A percentile compares a stretch with the other conserved stretches of the same genome.
phyloP scores from a whole-genome alignment of 495 filamentous ascomycete genomes.

The Emericellopsis terricola region DNA sequence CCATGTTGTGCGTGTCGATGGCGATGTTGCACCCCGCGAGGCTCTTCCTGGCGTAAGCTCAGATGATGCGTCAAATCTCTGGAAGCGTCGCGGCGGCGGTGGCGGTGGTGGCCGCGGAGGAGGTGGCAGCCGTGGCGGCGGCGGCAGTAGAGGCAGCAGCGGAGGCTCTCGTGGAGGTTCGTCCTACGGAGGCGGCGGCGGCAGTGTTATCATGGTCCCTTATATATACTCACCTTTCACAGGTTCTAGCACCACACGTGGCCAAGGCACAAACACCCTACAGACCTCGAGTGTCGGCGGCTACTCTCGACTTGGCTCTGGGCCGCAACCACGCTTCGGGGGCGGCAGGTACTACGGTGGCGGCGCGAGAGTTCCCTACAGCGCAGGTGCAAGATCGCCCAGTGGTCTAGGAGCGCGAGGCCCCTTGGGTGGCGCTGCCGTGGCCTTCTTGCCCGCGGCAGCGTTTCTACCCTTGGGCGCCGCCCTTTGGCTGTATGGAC shows the following conservation, averaged over 20 bases:
- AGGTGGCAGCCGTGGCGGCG: constrained; percentile 8
- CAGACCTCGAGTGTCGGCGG: constrained; percentile 41
- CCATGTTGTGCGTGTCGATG: background rate
- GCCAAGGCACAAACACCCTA: constrained; percentile 7
- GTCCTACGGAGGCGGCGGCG: constrained; percentile 5
- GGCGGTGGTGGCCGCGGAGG: constrained; percentile 27
- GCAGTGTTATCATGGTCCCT: background rate
- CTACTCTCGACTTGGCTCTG: constrained; percentile 44
- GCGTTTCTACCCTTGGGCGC: constrained; percentile 7
- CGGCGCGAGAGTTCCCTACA: constrained; percentile 52
- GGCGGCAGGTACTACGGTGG: constrained; percentile 63
- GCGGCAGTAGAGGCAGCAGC: constrained; percentile 12
- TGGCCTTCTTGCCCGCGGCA: constrained; percentile 39
- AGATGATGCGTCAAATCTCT: constrained; percentile 19
- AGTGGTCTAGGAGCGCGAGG: constrained; percentile 37
- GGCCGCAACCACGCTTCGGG: constrained; percentile 39
- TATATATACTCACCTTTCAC: background rate
- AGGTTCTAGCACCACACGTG: constrained; percentile 6
- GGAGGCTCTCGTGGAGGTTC: constrained; percentile 11
- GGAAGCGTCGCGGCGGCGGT: constrained; percentile 39
- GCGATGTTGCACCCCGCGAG: background rate
- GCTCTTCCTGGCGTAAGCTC: background rate
- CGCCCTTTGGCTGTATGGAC: constrained; percentile 46
- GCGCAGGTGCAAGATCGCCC: constrained; percentile 36
- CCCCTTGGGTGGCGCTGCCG: constrained; percentile 34